Evolutionary conservation across 2,329 filamentous ascomycete genomes (phyloP).

Genomic region (Trichoderma polysporum): DNA sequence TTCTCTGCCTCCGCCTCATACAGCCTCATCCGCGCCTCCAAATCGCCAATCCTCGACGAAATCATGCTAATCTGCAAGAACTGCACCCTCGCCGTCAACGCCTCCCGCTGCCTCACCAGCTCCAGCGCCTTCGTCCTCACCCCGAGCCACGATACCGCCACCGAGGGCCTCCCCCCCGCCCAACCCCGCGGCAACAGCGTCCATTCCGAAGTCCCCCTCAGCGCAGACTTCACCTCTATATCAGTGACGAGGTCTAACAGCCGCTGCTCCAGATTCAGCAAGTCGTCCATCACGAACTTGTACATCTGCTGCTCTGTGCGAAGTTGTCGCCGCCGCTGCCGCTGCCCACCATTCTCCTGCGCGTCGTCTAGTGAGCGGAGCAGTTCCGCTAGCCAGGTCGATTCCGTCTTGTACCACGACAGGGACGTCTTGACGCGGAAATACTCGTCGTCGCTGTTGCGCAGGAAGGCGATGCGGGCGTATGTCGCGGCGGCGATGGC

Average conservation of each 20-base stretch:
- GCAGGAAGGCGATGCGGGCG: constrained; percentile 45
- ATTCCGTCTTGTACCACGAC: constrained; percentile 51
- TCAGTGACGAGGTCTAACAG: constrained; percentile 47
- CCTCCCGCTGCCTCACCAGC: constrained; percentile 46
- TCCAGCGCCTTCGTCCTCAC: constrained; percentile 46
- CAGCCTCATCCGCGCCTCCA: constrained; percentile 36
- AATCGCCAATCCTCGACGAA: constrained; percentile 10
- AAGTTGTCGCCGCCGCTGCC: neutral
- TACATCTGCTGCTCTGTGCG: constrained; percentile 47
- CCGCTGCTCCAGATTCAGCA: constrained; percentile 41
- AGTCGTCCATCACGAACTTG: constrained; percentile 47
- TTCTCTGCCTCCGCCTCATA: constrained; percentile 34
- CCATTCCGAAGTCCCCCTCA: constrained; percentile 30
- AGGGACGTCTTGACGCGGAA: constrained; percentile 48
- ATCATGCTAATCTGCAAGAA: constrained; percentile 46
- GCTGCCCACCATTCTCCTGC: neutral
- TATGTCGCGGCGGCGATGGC: constrained; percentile 46
- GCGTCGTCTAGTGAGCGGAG: constrained; percentile 32
- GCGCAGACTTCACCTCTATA: constrained; percentile 36
- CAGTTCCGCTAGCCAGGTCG: constrained; percentile 45
- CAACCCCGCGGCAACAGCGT: constrained; percentile 39
- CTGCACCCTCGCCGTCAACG: constrained; percentile 44
- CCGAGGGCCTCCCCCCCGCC: constrained; percentile 37
- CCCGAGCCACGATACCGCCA: constrained; percentile 47
- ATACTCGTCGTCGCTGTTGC: constrained; percentile 48